Evolutionary conservation across 148 eudicot species (phyloP), one percentile per base, ranked within the genome.

Genomic region (Rhododendron henanense): DNA sequence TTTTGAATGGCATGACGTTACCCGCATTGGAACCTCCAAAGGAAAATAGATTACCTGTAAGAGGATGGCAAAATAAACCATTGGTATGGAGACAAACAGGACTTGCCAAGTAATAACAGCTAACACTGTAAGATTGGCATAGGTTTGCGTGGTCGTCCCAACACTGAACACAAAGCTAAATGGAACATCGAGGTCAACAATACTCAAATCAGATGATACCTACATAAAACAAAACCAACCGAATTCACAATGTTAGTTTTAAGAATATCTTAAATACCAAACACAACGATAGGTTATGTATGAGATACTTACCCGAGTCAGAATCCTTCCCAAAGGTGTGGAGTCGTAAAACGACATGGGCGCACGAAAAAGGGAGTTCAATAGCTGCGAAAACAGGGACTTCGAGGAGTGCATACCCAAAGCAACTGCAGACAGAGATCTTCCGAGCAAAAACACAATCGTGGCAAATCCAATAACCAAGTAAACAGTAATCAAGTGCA

Each of bases 301-400:
- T 25, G 50, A 31, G 73, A 86, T 74, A 86, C 87, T 89, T 87
- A 94, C 99, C 92, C 97, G 88, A 87, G 94, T 95, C 80, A 96
- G 85, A 83, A 96, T 95, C 86, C 99, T 92, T 87, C 99, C 99
- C 90, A 96, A 89, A 77, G 98, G 99, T 0, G 99, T 96, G 41
- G 98, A 96, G 84, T 96, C 98, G 69, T 95, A 96, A 86, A 96
- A 96, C 23, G 96, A 90, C 94, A 94, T 95, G 35, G 99, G 99
- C 4, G 98, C 99, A 10, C 93, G 93, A 55, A 96, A 93, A 47
- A 96, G 93, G 67, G 98, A 95, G 53, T 86, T 88, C 85, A 95
- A 80, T 76, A 96, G 85, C 90, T 91, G 93, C 21, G 94, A 89
- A 84, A 93, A 96, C 51, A 96, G 81, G 23, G 99, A 91, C 85